Base-by-base conservation (phyloP, 2,329 filamentous ascomycete species). In the Helicocarpus griseus region DNA sequence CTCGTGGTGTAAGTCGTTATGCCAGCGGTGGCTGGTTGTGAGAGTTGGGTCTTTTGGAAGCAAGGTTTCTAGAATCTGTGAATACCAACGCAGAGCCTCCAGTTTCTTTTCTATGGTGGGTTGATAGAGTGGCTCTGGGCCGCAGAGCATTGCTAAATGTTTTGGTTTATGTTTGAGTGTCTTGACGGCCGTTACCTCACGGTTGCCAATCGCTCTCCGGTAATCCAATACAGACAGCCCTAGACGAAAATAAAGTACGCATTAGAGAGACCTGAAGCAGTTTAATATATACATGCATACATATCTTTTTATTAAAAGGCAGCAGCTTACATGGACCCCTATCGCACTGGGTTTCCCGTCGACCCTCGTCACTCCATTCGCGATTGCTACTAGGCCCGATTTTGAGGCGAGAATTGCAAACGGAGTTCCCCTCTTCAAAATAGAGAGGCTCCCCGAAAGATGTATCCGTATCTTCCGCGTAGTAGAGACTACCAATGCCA, bases 1-100 rank as follows among this genome's bases (percentile, higher is more conserved):
- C 21, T 62, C 60, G 54, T 59, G 54, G 45, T 65, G 60, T 21
- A 65, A 51, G 57, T 65, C 59, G 53, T 62, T 56, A 52, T 65
- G 62, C 60, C 62, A 67, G 47, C 65, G 56, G 51, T 49, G 54
- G 1, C 60, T 57, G 2, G 29, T 60, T 28, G 52, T 59, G 2
- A 31, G 19, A 4, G 33, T n/a, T 29, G 49, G 52, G 5, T 40
- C 17, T 1, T 44, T 49, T 24, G 47, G 41, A n/a, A 55, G 11
- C 21, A 49, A 24, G 9, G 14, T 11, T 22, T 54, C n/a, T 8
- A 48, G 31, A 19, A 54, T 49, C 41, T 46, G 49, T 5, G 26
- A 33, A 52, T 64, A 63, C 36, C 53, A 58, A 52, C 50, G 24
- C 50, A 64, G 29, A 40, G 59, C 60, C 51, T 51, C 55, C 19